Evolutionary conservation across 2,329 filamentous ascomycete species (phyloP).

Genomic region (Periconia sp.): DNA sequence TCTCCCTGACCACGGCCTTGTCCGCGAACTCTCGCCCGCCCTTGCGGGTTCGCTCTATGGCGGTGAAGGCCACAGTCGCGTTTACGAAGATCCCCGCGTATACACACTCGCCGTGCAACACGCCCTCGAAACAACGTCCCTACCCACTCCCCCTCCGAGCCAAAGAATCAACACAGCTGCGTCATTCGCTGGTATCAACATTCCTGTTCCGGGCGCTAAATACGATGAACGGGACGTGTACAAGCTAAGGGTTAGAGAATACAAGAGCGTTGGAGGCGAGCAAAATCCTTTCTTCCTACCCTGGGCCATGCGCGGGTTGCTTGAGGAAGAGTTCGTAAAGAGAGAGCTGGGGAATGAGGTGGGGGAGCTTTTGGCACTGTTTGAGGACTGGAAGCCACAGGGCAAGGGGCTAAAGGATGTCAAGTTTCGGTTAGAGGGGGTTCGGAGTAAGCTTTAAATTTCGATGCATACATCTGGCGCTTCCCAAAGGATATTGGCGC

Average conservation of each 20-base stretch:
- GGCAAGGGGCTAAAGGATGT: slow-evolving; percentile 95
- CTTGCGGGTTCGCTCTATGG: slow-evolving; percentile 90
- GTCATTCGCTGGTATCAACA: slow-evolving; percentile 37
- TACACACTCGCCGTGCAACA: slow-evolving; percentile 68
- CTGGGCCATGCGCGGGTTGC: slow-evolving; percentile 91
- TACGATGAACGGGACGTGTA: slow-evolving; percentile 22
- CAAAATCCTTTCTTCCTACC: slow-evolving; percentile 90
- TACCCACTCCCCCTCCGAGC: slow-evolving; percentile 29
- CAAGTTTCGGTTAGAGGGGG: slow-evolving; percentile 89
- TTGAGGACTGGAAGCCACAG: slow-evolving; percentile 90
- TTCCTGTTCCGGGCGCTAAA: slow-evolving; percentile 37
- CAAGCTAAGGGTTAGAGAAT: slow-evolving; percentile 40
- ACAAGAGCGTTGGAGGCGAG: slow-evolving; percentile 39
- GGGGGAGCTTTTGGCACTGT: slow-evolving; percentile 78
- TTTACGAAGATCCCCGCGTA: slow-evolving; percentile 88
- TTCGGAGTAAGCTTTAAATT: slow-evolving; percentile 77
- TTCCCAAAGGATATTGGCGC: no score
- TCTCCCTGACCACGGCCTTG: slow-evolving; percentile 88
- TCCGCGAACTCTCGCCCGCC: slow-evolving; percentile 86
- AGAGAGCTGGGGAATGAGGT: slow-evolving; percentile 80
- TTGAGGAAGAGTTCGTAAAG: slow-evolving; percentile 91
- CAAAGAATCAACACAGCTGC: slow-evolving; percentile 25
- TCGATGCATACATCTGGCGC: not conserved
- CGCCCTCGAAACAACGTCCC: slow-evolving; percentile 54
- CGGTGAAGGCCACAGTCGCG: slow-evolving; percentile 89